Evolutionary conservation across 805 yeast species (phyloP).

Genomic region (Candida andamanensis): DNA sequence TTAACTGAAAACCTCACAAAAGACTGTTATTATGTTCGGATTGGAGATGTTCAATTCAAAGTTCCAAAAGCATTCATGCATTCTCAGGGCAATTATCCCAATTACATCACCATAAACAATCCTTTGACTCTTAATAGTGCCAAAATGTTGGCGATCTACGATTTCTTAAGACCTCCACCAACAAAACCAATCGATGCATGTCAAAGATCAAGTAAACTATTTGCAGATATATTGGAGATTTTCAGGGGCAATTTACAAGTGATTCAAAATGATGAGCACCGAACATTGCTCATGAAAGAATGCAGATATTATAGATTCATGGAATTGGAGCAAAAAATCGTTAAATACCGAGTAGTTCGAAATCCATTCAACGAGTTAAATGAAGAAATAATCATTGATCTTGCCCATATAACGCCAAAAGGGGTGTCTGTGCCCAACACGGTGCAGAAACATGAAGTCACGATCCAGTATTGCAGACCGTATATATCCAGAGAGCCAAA

Average conservation of each 20-base stretch:
- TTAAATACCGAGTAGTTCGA: conserved; percentile 44
- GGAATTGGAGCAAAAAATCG: conserved; percentile 65
- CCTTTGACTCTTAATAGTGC: conserved; percentile 46
- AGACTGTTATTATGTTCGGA: conserved; percentile 46
- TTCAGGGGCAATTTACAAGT: conserved; percentile 51
- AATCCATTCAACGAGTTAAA: conserved; percentile 42
- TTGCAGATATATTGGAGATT: conserved; percentile 49
- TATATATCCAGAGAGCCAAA: conserved; percentile 26
- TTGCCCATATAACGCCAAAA: conserved; percentile 30
- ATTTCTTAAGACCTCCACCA: conserved; percentile 74
- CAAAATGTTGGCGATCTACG: conserved; percentile 25
- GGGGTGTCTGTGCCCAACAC: conserved; percentile 6
- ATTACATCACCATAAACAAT: conserved; percentile 65
- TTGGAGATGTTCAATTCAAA: conserved; percentile 59
- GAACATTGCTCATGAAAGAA: conserved; percentile 58
- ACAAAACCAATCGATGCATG: conserved; percentile 51
- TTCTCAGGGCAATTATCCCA: conserved; percentile 67
- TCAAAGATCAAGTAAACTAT: conserved; percentile 49
- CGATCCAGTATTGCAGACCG: conserved; percentile 30
- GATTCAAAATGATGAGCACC: conserved; percentile 48
- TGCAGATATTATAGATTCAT: conserved; percentile 73
- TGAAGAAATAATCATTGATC: conserved; percentile 54
- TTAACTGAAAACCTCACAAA: conserved; percentile 42
- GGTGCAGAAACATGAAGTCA: conserved; percentile 31
- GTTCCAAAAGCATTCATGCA: conserved; percentile 52